Conservation (phyloP, 352 stramenopile species). For the Pythium pyrilobum region DNA sequence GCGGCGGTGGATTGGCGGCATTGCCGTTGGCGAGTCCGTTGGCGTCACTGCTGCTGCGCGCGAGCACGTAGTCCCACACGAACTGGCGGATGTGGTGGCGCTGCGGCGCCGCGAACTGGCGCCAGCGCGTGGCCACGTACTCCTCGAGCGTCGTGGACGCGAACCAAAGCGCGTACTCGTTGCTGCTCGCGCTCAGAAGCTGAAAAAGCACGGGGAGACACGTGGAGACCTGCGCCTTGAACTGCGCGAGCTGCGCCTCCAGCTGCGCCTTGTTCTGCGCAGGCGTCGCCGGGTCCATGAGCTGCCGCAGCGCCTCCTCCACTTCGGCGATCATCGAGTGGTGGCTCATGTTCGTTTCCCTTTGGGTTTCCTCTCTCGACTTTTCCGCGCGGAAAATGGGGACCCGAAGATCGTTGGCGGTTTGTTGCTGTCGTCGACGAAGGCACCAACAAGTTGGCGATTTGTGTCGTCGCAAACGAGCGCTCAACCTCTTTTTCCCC, state of each 20-base stretch:
- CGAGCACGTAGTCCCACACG: constrained; percentile 55
- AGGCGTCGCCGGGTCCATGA: constrained; percentile 58
- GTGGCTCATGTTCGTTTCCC: constrained; percentile 8
- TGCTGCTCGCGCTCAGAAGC: constrained; percentile 49
- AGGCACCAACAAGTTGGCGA: constrained; percentile 4
- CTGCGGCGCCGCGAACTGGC: constrained; percentile 34
- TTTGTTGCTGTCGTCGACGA: not conserved
- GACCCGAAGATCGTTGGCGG: not conserved
- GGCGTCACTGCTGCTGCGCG: constrained; percentile 1
- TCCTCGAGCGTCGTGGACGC: constrained; percentile 65
- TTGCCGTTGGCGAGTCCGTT: not conserved
- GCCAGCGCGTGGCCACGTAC: constrained; percentile 62
- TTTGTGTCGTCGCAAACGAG: no score
- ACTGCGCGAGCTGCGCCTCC: constrained; percentile 51
- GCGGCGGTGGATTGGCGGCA: not conserved
- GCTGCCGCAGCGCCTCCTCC: constrained; percentile 43
- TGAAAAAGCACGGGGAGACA: constrained; percentile 68
- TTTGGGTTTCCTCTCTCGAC: no score
- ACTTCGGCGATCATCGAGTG: constrained; percentile 50
- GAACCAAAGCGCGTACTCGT: constrained; percentile 79
- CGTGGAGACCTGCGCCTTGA: constrained; percentile 43
- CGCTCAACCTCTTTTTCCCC: no score
- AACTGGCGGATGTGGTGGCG: constrained; percentile 50
- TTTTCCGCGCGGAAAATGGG: no score
- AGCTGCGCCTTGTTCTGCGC: constrained; percentile 39